Conservation (phyloP, 2,329 filamentous ascomycete genomes). For the Phyllosticta citribraziliensis region DNA sequence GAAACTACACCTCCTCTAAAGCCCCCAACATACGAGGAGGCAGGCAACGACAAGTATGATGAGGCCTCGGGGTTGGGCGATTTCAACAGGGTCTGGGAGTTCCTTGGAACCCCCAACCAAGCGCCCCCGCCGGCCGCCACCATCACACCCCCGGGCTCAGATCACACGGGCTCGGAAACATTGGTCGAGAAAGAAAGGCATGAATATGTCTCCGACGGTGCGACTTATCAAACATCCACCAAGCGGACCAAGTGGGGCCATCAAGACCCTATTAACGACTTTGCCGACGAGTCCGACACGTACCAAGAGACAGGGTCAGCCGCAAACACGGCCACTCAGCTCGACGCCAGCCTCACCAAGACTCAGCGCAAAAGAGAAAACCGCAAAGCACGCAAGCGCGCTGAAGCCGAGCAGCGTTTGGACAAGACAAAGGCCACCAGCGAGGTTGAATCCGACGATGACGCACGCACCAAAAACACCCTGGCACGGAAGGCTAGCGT, state of each 20-base stretch:
- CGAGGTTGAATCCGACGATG: constrained; percentile 26
- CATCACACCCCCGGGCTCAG: constrained; percentile 11
- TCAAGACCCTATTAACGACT: constrained; percentile 10
- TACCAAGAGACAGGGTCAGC: background rate
- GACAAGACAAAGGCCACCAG: constrained; percentile 15
- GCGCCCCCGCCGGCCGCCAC: constrained; percentile 14
- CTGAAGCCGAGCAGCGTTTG: constrained; percentile 14
- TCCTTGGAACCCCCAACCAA: constrained; percentile 27
- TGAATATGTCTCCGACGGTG: constrained; percentile 36
- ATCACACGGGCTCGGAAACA: constrained; percentile 7
- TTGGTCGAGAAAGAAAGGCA: constrained; percentile 16
- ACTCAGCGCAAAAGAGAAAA: constrained; percentile 26
- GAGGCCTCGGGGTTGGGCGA: constrained; percentile 28
- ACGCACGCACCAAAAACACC: constrained; percentile 14
- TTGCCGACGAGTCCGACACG: constrained; percentile 2
- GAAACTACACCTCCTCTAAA: background rate
- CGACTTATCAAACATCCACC: constrained; percentile 18
- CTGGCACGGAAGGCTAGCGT: constrained; percentile 28
- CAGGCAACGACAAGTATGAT: background rate
- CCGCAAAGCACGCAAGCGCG: constrained; percentile 16
- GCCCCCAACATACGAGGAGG: background rate
- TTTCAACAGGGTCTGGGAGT: constrained; percentile 37
- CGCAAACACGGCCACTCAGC: background rate
- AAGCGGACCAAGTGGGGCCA: constrained; percentile 19
- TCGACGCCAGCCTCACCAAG: constrained; percentile 20